Conservation (phyloP, 768 basidiomycete species). For the Trametes coccinea region DNA sequence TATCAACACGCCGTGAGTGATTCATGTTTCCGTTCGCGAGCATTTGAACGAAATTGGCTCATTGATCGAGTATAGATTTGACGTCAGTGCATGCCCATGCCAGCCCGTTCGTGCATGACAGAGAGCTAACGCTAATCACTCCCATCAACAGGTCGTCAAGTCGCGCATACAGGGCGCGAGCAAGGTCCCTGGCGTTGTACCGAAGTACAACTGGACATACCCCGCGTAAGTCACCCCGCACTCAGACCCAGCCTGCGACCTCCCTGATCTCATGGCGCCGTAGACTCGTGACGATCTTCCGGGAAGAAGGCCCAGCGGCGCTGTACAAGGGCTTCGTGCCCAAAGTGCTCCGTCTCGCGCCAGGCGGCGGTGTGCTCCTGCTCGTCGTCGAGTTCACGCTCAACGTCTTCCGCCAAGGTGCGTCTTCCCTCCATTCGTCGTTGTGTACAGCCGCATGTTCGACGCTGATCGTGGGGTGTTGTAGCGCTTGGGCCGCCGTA, state of each 20-base stretch:
- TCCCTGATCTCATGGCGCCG: not conserved
- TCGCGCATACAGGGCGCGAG: slow-evolving; percentile 86
- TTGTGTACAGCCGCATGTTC: not conserved
- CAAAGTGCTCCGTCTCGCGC: slow-evolving; percentile 92
- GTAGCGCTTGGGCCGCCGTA: slow-evolving; percentile 33
- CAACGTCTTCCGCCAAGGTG: slow-evolving; percentile 72
- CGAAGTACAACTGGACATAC: slow-evolving; percentile 96
- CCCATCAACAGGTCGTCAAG: slow-evolving; percentile 77
- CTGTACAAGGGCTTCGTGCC: slow-evolving; percentile 96
- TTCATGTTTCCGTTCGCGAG: no score
- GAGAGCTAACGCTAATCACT: not conserved
- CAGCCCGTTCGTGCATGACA: not conserved
- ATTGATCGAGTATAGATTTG: slow-evolving; percentile 38
- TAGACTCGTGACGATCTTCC: slow-evolving; percentile 70
- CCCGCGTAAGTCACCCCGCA: slow-evolving; percentile 54
- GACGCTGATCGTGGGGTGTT: not conserved
- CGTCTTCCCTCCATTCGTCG: not conserved
- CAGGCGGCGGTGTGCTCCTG: slow-evolving; percentile 91
- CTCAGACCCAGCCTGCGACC: not conserved
- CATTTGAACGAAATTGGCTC: not conserved
- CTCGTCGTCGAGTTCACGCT: slow-evolving; percentile 91
- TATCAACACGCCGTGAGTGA: slow-evolving; percentile 84
- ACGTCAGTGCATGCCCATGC: slow-evolving; percentile 36
- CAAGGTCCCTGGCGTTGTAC: slow-evolving; percentile 64
- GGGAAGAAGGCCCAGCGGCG: slow-evolving; percentile 84